Conservation (phyloP, 1,284 basidiomycete genomes). For the Leccinum pachyderme region DNA sequence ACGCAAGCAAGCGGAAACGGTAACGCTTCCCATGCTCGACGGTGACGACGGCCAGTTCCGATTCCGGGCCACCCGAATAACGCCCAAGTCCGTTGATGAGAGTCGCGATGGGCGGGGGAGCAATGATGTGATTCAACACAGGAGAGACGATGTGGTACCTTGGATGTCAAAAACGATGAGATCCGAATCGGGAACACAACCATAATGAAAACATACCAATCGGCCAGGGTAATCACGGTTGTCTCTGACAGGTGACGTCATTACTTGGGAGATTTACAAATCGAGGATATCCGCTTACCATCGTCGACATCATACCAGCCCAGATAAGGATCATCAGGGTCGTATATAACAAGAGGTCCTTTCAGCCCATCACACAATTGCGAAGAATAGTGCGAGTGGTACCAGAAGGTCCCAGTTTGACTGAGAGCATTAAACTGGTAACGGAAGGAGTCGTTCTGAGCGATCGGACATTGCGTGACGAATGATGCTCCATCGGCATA, state of each 20-base stretch:
- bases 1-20: slow-evolving; percentile 42
- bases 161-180: slow-evolving; percentile 28
- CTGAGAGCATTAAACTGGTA: slow-evolving; percentile 33
- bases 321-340: slow-evolving; percentile 34
- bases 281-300: slow-evolving; percentile 22
- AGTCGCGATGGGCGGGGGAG: slow-evolving; percentile 23
- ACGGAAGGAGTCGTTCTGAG: slow-evolving; percentile 36
- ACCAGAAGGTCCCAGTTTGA: slow-evolving; percentile 44
- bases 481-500: slow-evolving; percentile 27
- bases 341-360: slow-evolving; percentile 34
- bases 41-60: slow-evolving; percentile 24
- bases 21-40: slow-evolving; percentile 35
- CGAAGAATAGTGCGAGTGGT: slow-evolving; percentile 43
- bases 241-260: slow-evolving; percentile 17
- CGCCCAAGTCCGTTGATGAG: slow-evolving; percentile 53
- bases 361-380: slow-evolving; percentile 33
- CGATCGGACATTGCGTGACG: slow-evolving; percentile 47
- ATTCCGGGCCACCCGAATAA: slow-evolving; percentile 35
- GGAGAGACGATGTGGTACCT: slow-evolving; percentile 28
- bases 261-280: neutral
- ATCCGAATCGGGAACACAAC: neutral
- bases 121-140: slow-evolving; percentile 18
- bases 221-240: slow-evolving; percentile 30
- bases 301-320: slow-evolving; percentile 36
- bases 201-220: slow-evolving; percentile 17